phyloP scores from a whole-genome alignment of 768 basidiomycete species.

The Calocybe gangraenosa region DNA sequence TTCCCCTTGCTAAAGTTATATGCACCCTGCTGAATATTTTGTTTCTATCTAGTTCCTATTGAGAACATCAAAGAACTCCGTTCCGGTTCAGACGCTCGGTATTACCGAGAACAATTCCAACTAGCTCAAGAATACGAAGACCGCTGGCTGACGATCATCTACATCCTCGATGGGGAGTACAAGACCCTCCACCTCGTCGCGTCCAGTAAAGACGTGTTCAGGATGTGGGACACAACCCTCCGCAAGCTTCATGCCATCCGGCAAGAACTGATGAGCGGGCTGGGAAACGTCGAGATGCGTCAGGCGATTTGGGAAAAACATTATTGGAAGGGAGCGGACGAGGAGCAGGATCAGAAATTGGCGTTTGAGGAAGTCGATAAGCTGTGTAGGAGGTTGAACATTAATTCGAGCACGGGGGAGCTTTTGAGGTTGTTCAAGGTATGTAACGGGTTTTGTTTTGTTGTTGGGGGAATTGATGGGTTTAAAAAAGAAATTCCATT shows the following conservation, averaged over 20 bases:
- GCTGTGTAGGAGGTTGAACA: slow-evolving; percentile 68
- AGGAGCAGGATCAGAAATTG: slow-evolving; percentile 55
- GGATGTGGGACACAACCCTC: slow-evolving; percentile 63
- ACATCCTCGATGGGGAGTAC: slow-evolving; percentile 72
- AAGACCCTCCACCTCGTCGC: slow-evolving; percentile 87
- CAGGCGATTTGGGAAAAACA: slow-evolving; percentile 80
- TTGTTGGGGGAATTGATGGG: no score
- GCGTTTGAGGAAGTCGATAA: slow-evolving; percentile 73
- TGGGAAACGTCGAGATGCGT: slow-evolving; percentile 64
- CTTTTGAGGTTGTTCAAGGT: slow-evolving; percentile 61
- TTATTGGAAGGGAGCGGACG: slow-evolving; percentile 77
- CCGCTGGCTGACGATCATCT: slow-evolving; percentile 86
- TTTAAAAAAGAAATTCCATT: no score
- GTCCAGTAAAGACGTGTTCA: slow-evolving; percentile 45
- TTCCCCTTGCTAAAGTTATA: slow-evolving; percentile 15
- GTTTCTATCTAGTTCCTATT: slow-evolving; percentile 64
- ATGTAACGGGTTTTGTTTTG: no score
- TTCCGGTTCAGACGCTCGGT: slow-evolving; percentile 66
- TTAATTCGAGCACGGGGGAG: slow-evolving; percentile 58
- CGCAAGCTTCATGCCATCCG: slow-evolving; percentile 64
- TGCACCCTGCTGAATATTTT: no score
- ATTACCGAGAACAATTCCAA: slow-evolving; percentile 73
- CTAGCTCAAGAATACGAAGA: slow-evolving; percentile 63
- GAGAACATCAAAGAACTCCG: slow-evolving; percentile 90
- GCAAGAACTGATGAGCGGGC: slow-evolving; percentile 69